Evolutionary conservation across 1,284 basidiomycete species (phyloP).

Genomic region (Heterobasidion irregulare): DNA sequence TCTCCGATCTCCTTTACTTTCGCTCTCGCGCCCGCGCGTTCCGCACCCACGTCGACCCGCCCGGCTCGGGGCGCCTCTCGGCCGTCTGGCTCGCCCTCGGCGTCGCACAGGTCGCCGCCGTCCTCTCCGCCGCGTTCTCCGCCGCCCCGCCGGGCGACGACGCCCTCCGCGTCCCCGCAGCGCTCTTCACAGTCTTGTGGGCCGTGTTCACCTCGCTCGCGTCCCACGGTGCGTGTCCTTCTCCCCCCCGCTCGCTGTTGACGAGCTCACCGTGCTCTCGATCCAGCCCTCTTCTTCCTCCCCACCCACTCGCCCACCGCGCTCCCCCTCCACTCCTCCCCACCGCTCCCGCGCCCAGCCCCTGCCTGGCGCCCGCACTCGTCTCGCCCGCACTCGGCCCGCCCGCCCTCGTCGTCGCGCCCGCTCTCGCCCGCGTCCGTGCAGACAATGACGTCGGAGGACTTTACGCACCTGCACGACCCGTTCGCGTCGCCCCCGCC

Average conservation of each 20-base stretch:
- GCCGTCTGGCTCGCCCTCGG: conserved; percentile 10
- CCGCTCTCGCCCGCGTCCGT: background rate
- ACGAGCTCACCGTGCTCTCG: too few relatives aligned
- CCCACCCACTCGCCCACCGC: too few relatives aligned
- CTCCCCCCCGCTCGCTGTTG: too few relatives aligned
- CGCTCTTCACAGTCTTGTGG: background rate
- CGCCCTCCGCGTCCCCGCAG: background rate
- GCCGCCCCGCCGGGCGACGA: conserved; percentile 5
- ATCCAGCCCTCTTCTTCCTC: too few relatives aligned
- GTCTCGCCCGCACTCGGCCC: background rate
- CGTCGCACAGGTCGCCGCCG: conserved; percentile 8
- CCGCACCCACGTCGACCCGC: background rate
- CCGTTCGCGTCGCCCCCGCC: background rate
- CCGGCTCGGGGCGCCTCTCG: conserved; percentile 3
- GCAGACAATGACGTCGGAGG: background rate
- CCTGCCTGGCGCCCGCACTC: background rate
- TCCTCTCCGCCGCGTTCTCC: conserved; percentile 2
- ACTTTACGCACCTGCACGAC: background rate
- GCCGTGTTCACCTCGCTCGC: conserved; percentile 8
- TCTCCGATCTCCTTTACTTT: conserved; percentile 6
- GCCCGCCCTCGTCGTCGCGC: background rate
- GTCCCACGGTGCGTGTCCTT: conserved; percentile 6
- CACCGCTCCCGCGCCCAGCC: conserved; percentile 3
- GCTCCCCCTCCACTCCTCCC: conserved; percentile 5
- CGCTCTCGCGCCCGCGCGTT: background rate